These are phyloP conservation scores for Pyrus communis DNA, from an alignment of 306 rosid species.

Conservation along the genomic window DNA sequence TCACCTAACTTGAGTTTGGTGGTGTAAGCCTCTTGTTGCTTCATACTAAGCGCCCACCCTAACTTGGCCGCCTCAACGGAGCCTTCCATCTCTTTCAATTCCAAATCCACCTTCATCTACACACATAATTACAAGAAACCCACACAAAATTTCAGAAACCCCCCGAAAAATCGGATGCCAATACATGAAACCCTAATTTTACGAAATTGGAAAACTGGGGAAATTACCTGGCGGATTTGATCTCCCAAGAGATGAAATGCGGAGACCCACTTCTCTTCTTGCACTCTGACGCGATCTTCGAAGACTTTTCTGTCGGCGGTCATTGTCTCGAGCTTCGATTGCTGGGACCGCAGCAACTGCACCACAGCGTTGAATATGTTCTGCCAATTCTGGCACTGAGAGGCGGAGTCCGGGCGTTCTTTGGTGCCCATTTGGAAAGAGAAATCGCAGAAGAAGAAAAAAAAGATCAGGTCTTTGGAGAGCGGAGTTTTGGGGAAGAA, in stretches of 20 bases:
- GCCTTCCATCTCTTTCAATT: constrained; percentile 36
- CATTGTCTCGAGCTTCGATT: constrained; percentile 54
- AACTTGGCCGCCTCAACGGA: constrained; percentile 38
- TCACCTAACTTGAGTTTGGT: constrained; percentile 47
- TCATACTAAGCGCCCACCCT: constrained; percentile 39
- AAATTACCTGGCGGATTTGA: constrained; percentile 42
- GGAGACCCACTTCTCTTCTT: constrained; percentile 53
- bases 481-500: background rate
- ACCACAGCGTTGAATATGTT: constrained; percentile 41
- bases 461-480: constrained; percentile 1
- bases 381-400: constrained; percentile 50
- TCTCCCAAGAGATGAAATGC: constrained; percentile 38
- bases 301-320: constrained; percentile 43
- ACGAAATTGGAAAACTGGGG: background rate
- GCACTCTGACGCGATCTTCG: constrained; percentile 43
- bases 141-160: background rate
- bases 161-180: background rate
- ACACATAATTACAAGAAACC: constrained; percentile 8
- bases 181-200: constrained; percentile 25
- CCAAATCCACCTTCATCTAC: constrained; percentile 44
- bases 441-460: background rate
- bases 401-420: constrained; percentile 14
- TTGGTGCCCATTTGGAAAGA: constrained; percentile 26
- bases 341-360: constrained; percentile 46
- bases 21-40: constrained; percentile 40